Conservation (phyloP, 2,329 filamentous ascomycete species). For the Myotisia sp. region DNA sequence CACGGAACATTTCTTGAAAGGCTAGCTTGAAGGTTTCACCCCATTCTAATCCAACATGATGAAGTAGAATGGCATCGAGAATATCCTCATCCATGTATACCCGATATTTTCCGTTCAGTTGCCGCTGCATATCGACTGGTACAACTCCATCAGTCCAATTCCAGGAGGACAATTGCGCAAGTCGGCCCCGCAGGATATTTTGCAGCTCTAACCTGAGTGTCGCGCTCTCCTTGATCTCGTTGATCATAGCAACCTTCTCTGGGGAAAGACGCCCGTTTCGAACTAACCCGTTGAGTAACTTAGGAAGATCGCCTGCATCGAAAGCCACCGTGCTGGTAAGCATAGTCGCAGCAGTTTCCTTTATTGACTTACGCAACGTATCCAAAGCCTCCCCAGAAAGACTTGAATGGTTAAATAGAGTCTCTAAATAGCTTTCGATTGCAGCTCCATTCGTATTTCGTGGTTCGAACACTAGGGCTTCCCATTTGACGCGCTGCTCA, state of each 20-base stretch:
- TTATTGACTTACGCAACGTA: conserved; percentile 29
- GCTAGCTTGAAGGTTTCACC: conserved; percentile 33
- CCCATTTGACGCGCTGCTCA: conserved; percentile 41
- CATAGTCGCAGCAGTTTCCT: conserved; percentile 28
- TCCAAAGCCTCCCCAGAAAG: too few relatives aligned
- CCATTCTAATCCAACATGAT: conserved; percentile 41
- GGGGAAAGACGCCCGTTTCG: conserved; percentile 38
- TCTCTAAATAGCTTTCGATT: conserved; percentile 38
- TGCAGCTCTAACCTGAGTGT: conserved; percentile 40
- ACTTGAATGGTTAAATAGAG: conserved; percentile 38
- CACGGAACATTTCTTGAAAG: conserved; percentile 26
- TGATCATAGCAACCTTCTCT: conserved; percentile 37
- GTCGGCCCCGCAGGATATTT: conserved; percentile 44
- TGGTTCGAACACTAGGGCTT: conserved; percentile 40
- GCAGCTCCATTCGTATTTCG: conserved; percentile 32
- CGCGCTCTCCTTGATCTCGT: conserved; percentile 37
- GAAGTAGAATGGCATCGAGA: conserved; percentile 41
- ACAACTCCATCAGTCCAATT: conserved; percentile 35
- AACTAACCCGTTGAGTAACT: conserved; percentile 35
- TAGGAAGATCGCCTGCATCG: conserved; percentile 25
- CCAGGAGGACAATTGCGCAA: conserved; percentile 39
- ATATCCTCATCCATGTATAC: conserved; percentile 47
- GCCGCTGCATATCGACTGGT: conserved; percentile 37
- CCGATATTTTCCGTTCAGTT: conserved; percentile 44
- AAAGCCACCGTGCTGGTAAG: conserved; percentile 24